phyloP scores from a whole-genome alignment of 2,329 filamentous ascomycete genomes.

The Fonsecaea pedrosoi region DNA sequence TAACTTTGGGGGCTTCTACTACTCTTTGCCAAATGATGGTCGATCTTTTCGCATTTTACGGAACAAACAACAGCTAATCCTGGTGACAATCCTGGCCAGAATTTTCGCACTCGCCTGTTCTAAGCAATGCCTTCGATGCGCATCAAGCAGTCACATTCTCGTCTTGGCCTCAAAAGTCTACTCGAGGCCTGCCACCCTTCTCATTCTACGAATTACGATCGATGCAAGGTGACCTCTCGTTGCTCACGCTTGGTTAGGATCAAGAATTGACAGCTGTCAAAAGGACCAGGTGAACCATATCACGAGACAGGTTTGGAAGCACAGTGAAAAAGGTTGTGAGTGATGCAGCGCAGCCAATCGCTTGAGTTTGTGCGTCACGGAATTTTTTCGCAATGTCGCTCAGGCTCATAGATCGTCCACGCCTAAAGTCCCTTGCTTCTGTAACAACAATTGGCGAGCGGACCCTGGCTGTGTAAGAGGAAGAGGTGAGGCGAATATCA shows the following conservation, averaged over 20 bases:
- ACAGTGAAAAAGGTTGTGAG: background rate
- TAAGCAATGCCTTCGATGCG: background rate
- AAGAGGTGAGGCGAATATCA: background rate
- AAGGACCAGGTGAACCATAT: background rate
- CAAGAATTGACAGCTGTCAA: conserved; percentile 3
- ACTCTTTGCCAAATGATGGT: background rate
- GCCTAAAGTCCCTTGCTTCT: conserved; percentile 7
- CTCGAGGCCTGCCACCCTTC: background rate
- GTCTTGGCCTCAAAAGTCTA: background rate
- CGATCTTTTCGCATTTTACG: background rate
- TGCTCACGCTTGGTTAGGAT: background rate
- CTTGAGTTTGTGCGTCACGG: background rate
- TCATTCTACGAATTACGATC: background rate
- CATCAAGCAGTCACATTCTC: background rate
- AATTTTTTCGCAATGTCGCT: background rate
- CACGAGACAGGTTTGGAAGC: conserved; percentile 5
- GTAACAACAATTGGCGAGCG: background rate
- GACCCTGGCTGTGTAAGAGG: background rate
- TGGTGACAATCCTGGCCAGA: background rate
- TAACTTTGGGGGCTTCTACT: background rate
- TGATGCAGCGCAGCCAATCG: background rate
- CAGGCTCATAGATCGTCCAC: background rate
- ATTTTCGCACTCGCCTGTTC: background rate
- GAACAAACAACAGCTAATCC: background rate
- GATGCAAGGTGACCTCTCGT: background rate